Conservation (phyloP, 257 asterid species). For the Rauvolfia tetraphylla region DNA sequence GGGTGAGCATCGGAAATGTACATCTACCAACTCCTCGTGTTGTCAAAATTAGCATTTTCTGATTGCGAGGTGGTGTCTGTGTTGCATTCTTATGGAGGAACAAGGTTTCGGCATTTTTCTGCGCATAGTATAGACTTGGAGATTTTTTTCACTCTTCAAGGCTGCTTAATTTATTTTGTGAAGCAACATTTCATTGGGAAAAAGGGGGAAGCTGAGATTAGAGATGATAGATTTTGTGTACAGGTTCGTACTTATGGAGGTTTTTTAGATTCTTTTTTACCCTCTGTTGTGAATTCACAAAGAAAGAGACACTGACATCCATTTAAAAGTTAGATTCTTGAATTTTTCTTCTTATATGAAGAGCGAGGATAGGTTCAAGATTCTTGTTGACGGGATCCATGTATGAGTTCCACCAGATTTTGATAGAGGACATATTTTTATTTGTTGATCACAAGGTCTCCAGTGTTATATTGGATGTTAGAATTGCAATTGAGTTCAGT, state of each 20-base stretch:
- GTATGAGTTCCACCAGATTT: slow-evolving; percentile 19
- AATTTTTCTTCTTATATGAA: slow-evolving; percentile 12
- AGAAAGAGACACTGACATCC: neutral
- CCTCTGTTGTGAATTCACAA: slow-evolving; percentile 18
- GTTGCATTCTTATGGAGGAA: slow-evolving; percentile 2
- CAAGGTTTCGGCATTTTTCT: slow-evolving; percentile 10
- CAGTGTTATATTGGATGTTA: neutral
- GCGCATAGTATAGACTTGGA: slow-evolving; percentile 15
- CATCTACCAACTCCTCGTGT: slow-evolving; percentile 14
- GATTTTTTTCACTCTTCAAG: slow-evolving; percentile 21
- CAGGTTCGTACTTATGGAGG: slow-evolving; percentile 20
- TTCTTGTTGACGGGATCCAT: slow-evolving; percentile 6
- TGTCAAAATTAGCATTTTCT: slow-evolving; percentile 15
- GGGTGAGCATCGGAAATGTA: slow-evolving; percentile 9
- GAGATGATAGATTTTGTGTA: slow-evolving; percentile 23
- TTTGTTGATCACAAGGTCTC: neutral
- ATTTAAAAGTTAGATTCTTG: slow-evolving; percentile 5
- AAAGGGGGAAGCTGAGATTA: slow-evolving; percentile 18
- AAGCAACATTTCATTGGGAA: neutral
- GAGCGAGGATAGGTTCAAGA: slow-evolving; percentile 7
- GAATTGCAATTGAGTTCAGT: slow-evolving; percentile 3
- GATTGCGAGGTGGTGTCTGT: slow-evolving; percentile 18
- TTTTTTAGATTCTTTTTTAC: slow-evolving; percentile 1
- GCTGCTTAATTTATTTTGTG: slow-evolving; percentile 8
- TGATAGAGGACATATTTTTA: slow-evolving; percentile 10